Conservation (phyloP, 2,329 filamentous ascomycete species). For the Pyrenochaeta sp. region DNA sequence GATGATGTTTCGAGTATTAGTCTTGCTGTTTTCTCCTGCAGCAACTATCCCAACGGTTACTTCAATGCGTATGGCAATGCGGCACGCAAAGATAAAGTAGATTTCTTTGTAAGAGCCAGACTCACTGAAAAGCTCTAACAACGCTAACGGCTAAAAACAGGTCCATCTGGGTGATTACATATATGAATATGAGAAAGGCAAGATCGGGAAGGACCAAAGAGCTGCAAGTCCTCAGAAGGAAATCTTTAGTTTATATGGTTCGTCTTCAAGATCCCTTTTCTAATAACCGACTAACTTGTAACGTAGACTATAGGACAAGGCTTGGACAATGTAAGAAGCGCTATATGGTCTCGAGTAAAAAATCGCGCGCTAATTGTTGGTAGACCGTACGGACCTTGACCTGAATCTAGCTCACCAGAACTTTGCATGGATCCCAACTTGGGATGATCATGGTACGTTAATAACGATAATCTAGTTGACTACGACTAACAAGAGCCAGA, state of each 20-base stretch:
- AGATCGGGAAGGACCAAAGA: constrained; percentile 28
- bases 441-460: constrained; percentile 49
- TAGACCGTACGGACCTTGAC: constrained; percentile 50
- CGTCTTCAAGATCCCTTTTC: not conserved
- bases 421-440: constrained; percentile 54
- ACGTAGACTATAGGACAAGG: constrained; percentile 51
- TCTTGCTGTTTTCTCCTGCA: constrained; percentile 75
- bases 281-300: not conserved
- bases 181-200: constrained; percentile 48
- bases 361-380: not conserved
- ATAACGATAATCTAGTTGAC: not conserved
- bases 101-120: constrained; percentile 62
- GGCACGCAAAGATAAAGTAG: constrained; percentile 54
- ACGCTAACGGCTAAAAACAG: constrained; percentile 31
- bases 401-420: constrained; percentile 49
- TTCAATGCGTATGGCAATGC: constrained; percentile 57
- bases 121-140: not conserved
- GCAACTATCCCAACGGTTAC: constrained; percentile 58
- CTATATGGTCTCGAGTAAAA: not conserved
- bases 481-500: constrained; percentile 34
- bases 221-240: constrained; percentile 42
- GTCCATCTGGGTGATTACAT: constrained; percentile 55
- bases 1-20: constrained; percentile 65
- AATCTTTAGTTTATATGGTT: constrained; percentile 49
- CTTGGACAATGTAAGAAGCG: constrained; percentile 38